phyloP scores from a whole-genome alignment of 1,284 basidiomycete species.

The Malassezia equina region DNA sequence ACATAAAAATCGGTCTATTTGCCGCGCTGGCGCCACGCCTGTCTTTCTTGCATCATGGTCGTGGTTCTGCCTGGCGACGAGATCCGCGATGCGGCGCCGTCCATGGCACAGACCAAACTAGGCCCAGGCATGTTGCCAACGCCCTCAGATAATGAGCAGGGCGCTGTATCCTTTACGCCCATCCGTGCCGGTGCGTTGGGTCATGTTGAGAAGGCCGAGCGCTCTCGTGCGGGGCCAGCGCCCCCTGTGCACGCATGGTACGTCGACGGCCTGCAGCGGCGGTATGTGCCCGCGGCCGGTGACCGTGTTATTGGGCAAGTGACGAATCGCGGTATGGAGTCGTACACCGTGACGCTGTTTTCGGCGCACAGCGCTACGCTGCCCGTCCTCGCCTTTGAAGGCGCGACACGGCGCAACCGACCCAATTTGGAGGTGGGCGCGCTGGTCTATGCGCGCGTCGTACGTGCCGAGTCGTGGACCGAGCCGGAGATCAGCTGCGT shows the following conservation, averaged over 20 bases:
- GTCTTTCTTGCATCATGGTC: constrained; percentile 19
- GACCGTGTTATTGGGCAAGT: constrained; percentile 41
- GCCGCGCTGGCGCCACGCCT: background rate
- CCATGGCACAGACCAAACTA: constrained; percentile 21
- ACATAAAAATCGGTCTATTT: background rate
- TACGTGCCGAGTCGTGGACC: constrained; percentile 27
- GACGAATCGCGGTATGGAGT: constrained; percentile 33
- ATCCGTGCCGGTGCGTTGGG: constrained; percentile 26
- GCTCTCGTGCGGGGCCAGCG: background rate
- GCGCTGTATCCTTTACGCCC: constrained; percentile 18
- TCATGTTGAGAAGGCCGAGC: constrained; percentile 12
- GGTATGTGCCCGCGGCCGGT: constrained; percentile 31
- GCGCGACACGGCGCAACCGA: constrained; percentile 42
- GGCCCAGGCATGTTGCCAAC: constrained; percentile 32
- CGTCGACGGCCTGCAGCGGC: constrained; percentile 21
- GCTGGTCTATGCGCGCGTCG: constrained; percentile 37
- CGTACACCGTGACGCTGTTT: constrained; percentile 36
- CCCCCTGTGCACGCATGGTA: constrained; percentile 19
- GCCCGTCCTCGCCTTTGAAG: constrained; percentile 42
- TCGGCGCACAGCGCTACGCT: constrained; percentile 30
- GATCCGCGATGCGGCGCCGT: constrained; percentile 13
- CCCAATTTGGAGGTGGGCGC: constrained; percentile 41
- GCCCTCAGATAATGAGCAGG: background rate
- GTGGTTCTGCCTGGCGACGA: constrained; percentile 34
- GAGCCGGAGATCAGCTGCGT: constrained; percentile 45